Percentiles rank a stretch among this genome's conserved stretches.
These are phyloP conservation scores for Penicillium frequentans DNA, from an alignment of 2,329 filamentous ascomycete genomes.

Conservation along the genomic window DNA sequence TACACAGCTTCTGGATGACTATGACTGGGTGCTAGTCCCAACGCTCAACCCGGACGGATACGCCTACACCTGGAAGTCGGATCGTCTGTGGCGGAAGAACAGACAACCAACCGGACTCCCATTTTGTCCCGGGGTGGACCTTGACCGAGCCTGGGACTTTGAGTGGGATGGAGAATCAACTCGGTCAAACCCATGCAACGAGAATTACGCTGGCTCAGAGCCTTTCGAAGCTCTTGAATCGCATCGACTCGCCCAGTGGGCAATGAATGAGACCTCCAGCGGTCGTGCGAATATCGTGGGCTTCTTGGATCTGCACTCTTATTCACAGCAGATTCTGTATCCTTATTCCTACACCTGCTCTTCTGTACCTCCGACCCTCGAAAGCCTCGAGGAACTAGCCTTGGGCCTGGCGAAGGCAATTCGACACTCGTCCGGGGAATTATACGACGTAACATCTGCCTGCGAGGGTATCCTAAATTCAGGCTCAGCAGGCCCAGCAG, in stretches of 20 bases:
- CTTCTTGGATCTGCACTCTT: conserved; percentile 88
- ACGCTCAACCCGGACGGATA: conserved; percentile 93
- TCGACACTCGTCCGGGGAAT: conserved; percentile 72
- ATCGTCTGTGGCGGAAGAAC: conserved; percentile 94
- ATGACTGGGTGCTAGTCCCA: conserved; percentile 86
- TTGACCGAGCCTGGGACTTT: conserved; percentile 84
- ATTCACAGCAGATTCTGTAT: conserved; percentile 91
- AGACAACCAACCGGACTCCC: conserved; percentile 74
- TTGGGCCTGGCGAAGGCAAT: conserved; percentile 88
- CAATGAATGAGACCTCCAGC: conserved; percentile 70
- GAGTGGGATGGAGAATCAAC: conserved; percentile 72
- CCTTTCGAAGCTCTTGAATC: conserved; percentile 85
- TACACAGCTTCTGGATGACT: conserved; percentile 75
- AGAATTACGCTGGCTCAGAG: conserved; percentile 79
- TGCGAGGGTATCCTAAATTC: conserved; percentile 72
- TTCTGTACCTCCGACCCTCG: conserved; percentile 75
- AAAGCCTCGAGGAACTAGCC: conserved; percentile 89
- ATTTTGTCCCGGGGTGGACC: conserved; percentile 84
- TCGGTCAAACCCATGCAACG: conserved; percentile 80
- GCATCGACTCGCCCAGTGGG: conserved; percentile 74
- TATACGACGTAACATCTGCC: conserved; percentile 76
- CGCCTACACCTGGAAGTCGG: conserved; percentile 86
- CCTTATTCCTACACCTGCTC: conserved; percentile 86
- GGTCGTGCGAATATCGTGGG: conserved; percentile 77
- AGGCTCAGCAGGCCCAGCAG: conserved; percentile 18